These are phyloP conservation scores for Globomyces sp. DNA, from an alignment of 371 early-diverging fungal species.

Conservation along the genomic window DNA sequence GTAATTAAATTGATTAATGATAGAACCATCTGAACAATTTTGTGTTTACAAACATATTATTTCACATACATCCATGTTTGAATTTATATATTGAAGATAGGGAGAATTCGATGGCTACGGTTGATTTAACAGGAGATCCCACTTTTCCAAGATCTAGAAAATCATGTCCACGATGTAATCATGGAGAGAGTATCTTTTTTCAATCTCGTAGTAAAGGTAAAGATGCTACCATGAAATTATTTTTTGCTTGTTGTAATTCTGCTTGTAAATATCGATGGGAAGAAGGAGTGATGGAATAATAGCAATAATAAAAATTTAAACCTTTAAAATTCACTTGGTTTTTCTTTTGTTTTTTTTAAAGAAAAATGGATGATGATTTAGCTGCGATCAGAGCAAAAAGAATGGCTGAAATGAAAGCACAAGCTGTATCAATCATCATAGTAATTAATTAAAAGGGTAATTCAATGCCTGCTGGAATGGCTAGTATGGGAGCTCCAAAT, in stretches of 20 bases:
- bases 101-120: slow-evolving; percentile 34
- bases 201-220: slow-evolving; percentile 80
- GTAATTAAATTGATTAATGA: too few species aligned
- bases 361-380: slow-evolving; percentile 78
- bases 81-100: slow-evolving; percentile 18
- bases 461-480: slow-evolving; percentile 28
- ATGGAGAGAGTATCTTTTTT: slow-evolving; percentile 84
- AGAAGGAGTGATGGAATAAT: slow-evolving; percentile 3
- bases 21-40: slow-evolving; percentile 75
- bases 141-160: slow-evolving; percentile 36
- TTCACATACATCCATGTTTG: slow-evolving; percentile 70
- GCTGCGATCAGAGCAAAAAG: slow-evolving; percentile 79
- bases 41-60: slow-evolving; percentile 89
- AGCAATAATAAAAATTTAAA: slow-evolving; percentile 5
- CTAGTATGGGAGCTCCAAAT: slow-evolving; percentile 27
- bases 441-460: background rate
- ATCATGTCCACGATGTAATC: slow-evolving; percentile 59
- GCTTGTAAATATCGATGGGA: slow-evolving; percentile 16
- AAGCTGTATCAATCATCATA: background rate
- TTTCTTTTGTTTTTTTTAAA: slow-evolving; percentile 5
- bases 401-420: slow-evolving; percentile 63
- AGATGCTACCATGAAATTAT: slow-evolving; percentile 82
- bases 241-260: slow-evolving; percentile 12
- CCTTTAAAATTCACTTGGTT: background rate
- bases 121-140: slow-evolving; percentile 43